A percentile compares a stretch with the other conserved stretches of the same genome.
These are phyloP conservation scores for Myotisia sp. DNA, from an alignment of 2,329 filamentous ascomycete genomes.

Conservation along the genomic window DNA sequence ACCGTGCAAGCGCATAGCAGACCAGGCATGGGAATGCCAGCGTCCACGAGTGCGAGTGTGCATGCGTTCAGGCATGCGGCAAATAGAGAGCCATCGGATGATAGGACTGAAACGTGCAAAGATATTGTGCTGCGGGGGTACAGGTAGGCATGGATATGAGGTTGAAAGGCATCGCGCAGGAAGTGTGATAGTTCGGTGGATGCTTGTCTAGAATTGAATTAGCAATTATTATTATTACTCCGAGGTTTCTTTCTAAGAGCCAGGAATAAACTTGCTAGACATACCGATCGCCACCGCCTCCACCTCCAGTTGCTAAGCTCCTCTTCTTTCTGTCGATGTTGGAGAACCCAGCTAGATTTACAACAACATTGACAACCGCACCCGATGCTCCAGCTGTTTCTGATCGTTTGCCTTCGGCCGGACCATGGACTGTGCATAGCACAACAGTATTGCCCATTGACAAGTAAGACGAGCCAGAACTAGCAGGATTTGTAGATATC, in stretches of 20 bases:
- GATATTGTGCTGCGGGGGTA: slow-evolving; percentile 79
- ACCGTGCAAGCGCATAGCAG: slow-evolving; percentile 82
- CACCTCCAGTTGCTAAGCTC: slow-evolving; percentile 27
- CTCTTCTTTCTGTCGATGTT: slow-evolving; percentile 67
- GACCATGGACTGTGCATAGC: slow-evolving; percentile 80
- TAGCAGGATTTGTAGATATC: slow-evolving; percentile 81
- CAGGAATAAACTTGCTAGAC: neutral
- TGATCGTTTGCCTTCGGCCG: slow-evolving; percentile 51
- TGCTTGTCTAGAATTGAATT: slow-evolving; percentile 45
- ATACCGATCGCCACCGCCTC: slow-evolving; percentile 68
- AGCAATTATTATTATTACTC: neutral
- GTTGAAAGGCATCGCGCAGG: slow-evolving; percentile 60
- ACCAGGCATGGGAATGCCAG: slow-evolving; percentile 87
- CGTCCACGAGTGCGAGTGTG: slow-evolving; percentile 83
- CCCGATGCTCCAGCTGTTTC: slow-evolving; percentile 36
- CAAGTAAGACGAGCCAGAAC: slow-evolving; percentile 84
- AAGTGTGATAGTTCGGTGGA: slow-evolving; percentile 45
- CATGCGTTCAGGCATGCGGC: slow-evolving; percentile 82
- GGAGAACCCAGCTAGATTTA: slow-evolving; percentile 76
- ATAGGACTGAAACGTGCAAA: slow-evolving; percentile 73
- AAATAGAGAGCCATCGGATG: slow-evolving; percentile 77
- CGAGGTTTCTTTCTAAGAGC: too few species aligned
- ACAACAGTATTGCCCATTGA: slow-evolving; percentile 97
- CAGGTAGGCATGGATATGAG: slow-evolving; percentile 68
- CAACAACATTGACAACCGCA: slow-evolving; percentile 63